These are phyloP conservation scores for Santalum album DNA, from an alignment of 164 flowering plant species.

Conservation along the genomic window DNA sequence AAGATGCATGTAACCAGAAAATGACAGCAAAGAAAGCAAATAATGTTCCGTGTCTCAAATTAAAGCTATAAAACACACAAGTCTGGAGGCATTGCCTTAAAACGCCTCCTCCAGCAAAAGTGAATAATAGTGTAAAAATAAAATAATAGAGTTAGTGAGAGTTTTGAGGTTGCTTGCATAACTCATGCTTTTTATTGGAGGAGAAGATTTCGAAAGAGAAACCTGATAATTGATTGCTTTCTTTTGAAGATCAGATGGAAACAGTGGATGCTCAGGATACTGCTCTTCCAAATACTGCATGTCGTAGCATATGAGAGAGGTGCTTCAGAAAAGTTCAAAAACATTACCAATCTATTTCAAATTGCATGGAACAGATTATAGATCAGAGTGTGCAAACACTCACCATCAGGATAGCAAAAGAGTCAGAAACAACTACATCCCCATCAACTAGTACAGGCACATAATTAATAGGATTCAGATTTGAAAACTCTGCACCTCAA, in stretches of 20 bases:
- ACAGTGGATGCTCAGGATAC: conserved; percentile 67
- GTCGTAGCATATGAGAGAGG: neutral
- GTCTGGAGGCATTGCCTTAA: too few species aligned
- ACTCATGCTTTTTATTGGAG: too few species aligned
- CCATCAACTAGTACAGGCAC: conserved; percentile 81
- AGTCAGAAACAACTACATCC: conserved; percentile 58
- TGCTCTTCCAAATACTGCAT: conserved; percentile 59
- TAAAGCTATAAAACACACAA: too few species aligned
- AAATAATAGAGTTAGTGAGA: too few species aligned
- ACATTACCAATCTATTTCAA: neutral
- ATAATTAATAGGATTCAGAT: conserved; percentile 67
- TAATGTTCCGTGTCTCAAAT: too few species aligned
- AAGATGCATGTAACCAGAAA: too few species aligned
- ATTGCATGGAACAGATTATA: neutral
- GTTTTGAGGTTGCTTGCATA: too few species aligned
- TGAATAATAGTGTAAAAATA: too few species aligned
- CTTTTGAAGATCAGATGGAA: conserved; percentile 64
- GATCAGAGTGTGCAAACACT: conserved; percentile 1
- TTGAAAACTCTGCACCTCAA: conserved; percentile 39
- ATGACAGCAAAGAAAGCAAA: too few species aligned
- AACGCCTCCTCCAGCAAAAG: too few species aligned
- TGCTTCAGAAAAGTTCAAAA: neutral
- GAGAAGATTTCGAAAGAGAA: too few species aligned
- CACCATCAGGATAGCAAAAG: conserved; percentile 80
- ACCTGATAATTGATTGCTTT: conserved; percentile 86